Conservation (phyloP, 192 early-diverging fungal genomes). For the Coemansia umbellata region DNA sequence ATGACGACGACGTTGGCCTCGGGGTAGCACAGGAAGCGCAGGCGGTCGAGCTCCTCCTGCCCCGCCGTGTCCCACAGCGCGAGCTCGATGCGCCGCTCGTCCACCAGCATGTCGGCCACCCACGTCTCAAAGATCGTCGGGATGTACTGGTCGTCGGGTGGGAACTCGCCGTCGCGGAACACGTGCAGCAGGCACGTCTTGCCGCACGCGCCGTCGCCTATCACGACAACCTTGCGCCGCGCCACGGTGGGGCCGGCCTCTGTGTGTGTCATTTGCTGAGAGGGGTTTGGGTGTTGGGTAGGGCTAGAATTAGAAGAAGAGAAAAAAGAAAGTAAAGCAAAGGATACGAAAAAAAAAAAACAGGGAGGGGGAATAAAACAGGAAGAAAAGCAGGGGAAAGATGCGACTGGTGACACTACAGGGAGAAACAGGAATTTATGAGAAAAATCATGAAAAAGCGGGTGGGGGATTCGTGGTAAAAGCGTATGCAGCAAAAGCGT, state of each 20-base stretch:
- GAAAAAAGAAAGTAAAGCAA: neutral
- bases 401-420: neutral
- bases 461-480: too few relatives aligned
- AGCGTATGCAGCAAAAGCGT: too few relatives aligned
- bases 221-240: constrained; percentile 71
- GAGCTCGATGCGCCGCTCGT: constrained; percentile 81
- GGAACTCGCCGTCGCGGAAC: constrained; percentile 79
- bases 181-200: constrained; percentile 86
- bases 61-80: constrained; percentile 97
- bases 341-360: neutral
- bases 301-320: constrained; percentile 1
- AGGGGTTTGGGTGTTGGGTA: neutral
- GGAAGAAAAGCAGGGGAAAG: neutral
- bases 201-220: constrained; percentile 89
- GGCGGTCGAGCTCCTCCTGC: constrained; percentile 93
- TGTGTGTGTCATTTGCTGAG: neutral
- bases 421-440: neutral
- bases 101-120: constrained; percentile 87
- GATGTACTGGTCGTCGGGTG: constrained; percentile 57
- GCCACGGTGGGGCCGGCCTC: constrained; percentile 1
- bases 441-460: neutral
- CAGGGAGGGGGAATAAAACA: neutral
- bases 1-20: constrained; percentile 91
- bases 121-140: constrained; percentile 96
- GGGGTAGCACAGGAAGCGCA: constrained; percentile 89